phyloP scores from a whole-genome alignment of 139 green algal genomes.

The Astrephomene gubernaculifera region DNA sequence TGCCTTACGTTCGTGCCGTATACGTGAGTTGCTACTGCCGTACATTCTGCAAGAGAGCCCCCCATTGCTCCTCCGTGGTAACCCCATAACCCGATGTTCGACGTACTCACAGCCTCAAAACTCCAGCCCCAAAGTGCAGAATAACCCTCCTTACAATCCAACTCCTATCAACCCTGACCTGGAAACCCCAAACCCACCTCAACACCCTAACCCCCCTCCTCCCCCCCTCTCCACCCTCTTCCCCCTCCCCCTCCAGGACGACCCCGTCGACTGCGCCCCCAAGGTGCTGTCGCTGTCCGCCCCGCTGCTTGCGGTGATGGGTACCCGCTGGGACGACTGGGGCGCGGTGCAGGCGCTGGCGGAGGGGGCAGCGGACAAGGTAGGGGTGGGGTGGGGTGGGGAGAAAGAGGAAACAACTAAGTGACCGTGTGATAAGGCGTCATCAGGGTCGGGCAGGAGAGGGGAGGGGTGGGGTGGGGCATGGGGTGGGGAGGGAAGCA shows the following conservation, averaged over 20 bases:
- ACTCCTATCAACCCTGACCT: background rate
- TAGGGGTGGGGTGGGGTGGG: background rate
- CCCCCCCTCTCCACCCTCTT: background rate
- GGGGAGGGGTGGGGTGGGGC: no score
- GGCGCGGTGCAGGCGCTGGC: conserved; percentile 42
- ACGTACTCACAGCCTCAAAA: no score
- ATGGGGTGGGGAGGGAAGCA: background rate
- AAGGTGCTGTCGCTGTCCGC: background rate
- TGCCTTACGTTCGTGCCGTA: no score
- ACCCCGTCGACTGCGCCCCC: background rate
- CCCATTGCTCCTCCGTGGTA: background rate
- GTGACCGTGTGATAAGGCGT: no score
- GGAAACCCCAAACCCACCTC: background rate
- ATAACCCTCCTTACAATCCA: background rate
- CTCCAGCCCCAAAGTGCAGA: background rate
- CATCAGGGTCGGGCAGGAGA: background rate
- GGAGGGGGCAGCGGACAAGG: background rate
- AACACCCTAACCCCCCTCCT: background rate
- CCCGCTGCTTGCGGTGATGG: conserved; percentile 49
- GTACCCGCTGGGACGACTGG: conserved; percentile 51
- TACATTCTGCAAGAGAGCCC: background rate
- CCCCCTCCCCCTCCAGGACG: conserved; percentile 12
- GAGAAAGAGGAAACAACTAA: no score
- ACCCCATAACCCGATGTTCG: no score
- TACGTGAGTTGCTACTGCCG: no score